phyloP scores from a whole-genome alignment of 257 asterid species.

The Solanum chilense region DNA sequence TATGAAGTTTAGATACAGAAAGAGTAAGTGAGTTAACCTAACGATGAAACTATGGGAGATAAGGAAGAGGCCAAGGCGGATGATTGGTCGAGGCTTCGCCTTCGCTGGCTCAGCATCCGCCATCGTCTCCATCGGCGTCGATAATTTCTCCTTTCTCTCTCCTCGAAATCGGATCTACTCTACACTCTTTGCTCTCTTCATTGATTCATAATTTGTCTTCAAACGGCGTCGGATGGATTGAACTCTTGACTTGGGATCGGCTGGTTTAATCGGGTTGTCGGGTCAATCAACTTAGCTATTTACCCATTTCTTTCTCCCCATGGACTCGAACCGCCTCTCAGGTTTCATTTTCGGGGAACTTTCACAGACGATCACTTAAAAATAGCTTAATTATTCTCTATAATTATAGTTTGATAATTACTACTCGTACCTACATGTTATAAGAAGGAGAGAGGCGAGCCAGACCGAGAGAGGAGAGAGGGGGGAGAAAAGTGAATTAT shows the following conservation, averaged over 20 bases:
- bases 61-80: conserved; percentile 69
- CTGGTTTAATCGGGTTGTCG: not conserved
- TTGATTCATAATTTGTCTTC: not conserved
- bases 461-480: no score
- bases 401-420: no score
- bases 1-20: no score
- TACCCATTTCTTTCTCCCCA: not conserved
- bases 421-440: no score
- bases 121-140: conserved; percentile 29
- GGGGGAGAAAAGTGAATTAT: no score
- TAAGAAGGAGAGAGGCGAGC: no score
- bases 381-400: fast-evolving
- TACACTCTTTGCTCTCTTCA: not conserved
- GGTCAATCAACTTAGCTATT: not conserved
- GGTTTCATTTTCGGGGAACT: no score
- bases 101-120: conserved; percentile 36
- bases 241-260: not conserved
- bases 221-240: not conserved
- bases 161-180: not conserved
- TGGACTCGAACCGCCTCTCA: no score
- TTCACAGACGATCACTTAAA: no score
- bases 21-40: conserved; percentile 31
- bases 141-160: not conserved
- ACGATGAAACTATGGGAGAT: conserved; percentile 56
- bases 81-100: conserved; percentile 73